Evolutionary conservation across 345 rosid species (phyloP).

Genomic region (Murraya paniculata): DNA sequence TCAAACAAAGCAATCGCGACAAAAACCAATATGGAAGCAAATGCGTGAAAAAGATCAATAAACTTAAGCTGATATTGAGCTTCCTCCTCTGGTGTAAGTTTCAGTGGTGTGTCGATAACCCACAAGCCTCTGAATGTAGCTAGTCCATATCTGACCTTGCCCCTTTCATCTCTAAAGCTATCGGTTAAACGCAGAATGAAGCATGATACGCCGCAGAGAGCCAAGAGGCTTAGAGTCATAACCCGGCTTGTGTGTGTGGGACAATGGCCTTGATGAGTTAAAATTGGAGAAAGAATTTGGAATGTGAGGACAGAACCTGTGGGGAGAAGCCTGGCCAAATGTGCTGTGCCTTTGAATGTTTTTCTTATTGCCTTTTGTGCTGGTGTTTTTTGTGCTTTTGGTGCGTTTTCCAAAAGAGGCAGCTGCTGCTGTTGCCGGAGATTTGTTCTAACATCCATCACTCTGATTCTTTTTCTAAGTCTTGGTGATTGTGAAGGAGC

Average conservation of each 20-base stretch:
- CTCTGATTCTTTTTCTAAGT: not conserved
- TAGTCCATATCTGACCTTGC: conserved; percentile 11
- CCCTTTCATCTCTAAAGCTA: conserved; percentile 16
- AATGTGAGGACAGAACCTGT: conserved; percentile 10
- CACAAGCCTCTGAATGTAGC: conserved; percentile 16
- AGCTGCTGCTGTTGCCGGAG: not conserved
- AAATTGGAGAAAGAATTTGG: conserved; percentile 10
- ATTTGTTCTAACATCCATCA: conserved; percentile 1
- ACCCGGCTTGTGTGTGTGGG: not conserved
- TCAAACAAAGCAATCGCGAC: conserved; percentile 15
- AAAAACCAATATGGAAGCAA: conserved; percentile 5
- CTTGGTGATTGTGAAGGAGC: not conserved
- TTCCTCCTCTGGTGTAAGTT: conserved; percentile 5
- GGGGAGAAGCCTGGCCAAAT: conserved; percentile 17
- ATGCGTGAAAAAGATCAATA: conserved; percentile 11
- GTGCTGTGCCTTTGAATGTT: conserved; percentile 13
- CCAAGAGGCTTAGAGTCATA: not conserved
- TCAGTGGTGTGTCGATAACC: conserved; percentile 4
- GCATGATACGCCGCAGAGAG: not conserved
- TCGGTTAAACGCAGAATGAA: conserved; percentile 10
- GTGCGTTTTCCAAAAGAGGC: conserved; percentile 10
- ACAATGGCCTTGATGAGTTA: conserved; percentile 16
- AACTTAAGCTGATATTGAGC: conserved; percentile 14
- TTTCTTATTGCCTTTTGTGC: conserved; percentile 4
- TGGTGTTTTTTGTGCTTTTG: conserved; percentile 7